Evolutionary conservation across 2,329 filamentous ascomycete genomes (phyloP).

Genomic region (Colletotrichum costaricense): DNA sequence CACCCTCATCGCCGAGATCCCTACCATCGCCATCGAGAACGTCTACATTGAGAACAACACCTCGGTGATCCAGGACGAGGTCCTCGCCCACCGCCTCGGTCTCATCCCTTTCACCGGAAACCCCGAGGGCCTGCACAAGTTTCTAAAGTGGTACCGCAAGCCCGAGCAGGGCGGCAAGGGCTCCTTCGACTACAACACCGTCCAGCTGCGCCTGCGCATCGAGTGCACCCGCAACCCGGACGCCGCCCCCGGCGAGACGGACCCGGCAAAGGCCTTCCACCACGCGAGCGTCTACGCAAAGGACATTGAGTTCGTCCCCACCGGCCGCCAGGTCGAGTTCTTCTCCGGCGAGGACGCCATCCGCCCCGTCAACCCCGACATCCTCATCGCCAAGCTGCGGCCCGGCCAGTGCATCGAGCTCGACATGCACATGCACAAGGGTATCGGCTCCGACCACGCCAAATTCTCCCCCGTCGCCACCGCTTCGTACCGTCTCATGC

Average conservation of each 20-base stretch:
- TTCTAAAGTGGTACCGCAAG: constrained; percentile 85
- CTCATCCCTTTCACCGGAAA: constrained; percentile 89
- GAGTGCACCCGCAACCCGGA: constrained; percentile 84
- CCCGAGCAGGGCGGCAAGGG: constrained; percentile 72
- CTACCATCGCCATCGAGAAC: constrained; percentile 92
- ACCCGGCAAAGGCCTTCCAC: constrained; percentile 86
- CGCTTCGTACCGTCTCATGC: constrained; percentile 90
- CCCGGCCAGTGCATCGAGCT: constrained; percentile 89
- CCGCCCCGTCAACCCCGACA: constrained; percentile 86
- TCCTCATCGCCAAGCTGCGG: constrained; percentile 92
- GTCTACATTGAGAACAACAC: constrained; percentile 97
- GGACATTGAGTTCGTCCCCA: constrained; percentile 81
- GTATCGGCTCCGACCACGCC: constrained; percentile 91
- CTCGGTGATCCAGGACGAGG: constrained; percentile 97
- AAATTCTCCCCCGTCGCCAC: constrained; percentile 98
- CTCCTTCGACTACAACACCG: constrained; percentile 86
- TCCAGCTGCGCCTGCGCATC: constrained; percentile 80
- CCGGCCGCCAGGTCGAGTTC: constrained; percentile 73
- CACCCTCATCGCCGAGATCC: constrained; percentile 94
- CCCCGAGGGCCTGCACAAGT: constrained; percentile 78
- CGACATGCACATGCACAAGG: constrained; percentile 94
- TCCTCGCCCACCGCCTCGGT: constrained; percentile 89
- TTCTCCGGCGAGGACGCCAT: constrained; percentile 79
- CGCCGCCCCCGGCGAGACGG: constrained; percentile 77
- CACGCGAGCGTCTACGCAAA: constrained; percentile 86